Base-by-base conservation (phyloP, 1,284 basidiomycete genomes). In the Rhizopogon parksii region DNA sequence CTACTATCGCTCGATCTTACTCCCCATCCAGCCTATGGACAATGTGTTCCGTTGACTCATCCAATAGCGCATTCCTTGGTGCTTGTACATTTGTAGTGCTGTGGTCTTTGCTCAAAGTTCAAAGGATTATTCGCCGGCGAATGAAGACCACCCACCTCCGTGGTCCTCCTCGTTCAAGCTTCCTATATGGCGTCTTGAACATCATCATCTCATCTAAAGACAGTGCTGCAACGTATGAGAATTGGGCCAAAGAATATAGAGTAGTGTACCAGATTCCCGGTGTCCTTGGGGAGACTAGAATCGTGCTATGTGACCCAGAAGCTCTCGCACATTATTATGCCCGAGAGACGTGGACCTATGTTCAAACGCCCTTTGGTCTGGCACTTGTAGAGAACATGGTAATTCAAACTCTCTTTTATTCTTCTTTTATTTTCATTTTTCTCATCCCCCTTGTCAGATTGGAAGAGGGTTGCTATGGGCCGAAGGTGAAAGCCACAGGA, bases 291-390 rank as follows among this genome's bases (percentile, higher is more conserved):
- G 60, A 63, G 0, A 65, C 58, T 2, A 60, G 66, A 17, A 64
- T 82, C 6, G 60, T 80, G 6, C 59, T 84, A 14, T 70, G 69
- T 39, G 81, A 83, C 57, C 74, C 79, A 1, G 78, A 76, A 24
- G 79, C 80, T 0, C 68, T 76, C 25, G 64, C 71, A 0, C 76
- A 82, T 55, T 77, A 81, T 56, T 78, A 78, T 56, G 65, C 73
- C 0, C 72, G 67, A 52, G 79, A 82, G 51, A 77, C 78, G 0
- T 73, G 69, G 55, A 55, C 54, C 11, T 64, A 61, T 17, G 12
- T 51, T 11, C 9, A 36, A 11, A 45, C 56, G 0, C 55, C 55
- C 4, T 32, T 40, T 3, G 21, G 5, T 12, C 30, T 49, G 40
- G 17, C 50, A 3, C 48, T 21, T 2, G 51, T 52, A 8, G 60